phyloP scores from a whole-genome alignment of 352 stramenopile genomes.

The Elongisporangium undulatum region DNA sequence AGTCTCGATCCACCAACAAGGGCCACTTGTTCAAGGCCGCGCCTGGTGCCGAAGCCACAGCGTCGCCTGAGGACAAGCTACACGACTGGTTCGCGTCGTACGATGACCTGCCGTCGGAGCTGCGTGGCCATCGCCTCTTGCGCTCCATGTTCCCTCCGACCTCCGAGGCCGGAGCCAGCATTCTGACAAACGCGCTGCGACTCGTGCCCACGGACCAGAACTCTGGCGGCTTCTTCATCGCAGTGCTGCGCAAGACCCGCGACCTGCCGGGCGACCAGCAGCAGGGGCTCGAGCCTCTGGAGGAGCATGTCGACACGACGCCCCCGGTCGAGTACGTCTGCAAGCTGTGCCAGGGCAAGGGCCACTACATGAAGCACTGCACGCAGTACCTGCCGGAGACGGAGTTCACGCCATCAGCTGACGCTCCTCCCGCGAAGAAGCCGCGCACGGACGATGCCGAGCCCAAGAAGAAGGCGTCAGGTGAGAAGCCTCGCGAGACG shows the following conservation, averaged over 20 bases:
- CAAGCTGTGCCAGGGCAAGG: constrained; percentile 61
- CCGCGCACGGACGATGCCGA: constrained; percentile 19
- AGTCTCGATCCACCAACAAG: constrained; percentile 84
- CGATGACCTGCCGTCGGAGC: constrained; percentile 45
- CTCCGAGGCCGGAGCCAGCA: constrained; percentile 9
- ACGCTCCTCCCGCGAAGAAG: constrained; percentile 51
- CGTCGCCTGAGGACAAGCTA: constrained; percentile 17
- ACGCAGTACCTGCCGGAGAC: constrained; percentile 45
- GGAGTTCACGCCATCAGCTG: constrained; percentile 21
- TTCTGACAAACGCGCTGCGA: constrained; percentile 90
- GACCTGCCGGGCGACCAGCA: constrained; percentile 58
- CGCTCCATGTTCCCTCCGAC: constrained; percentile 85
- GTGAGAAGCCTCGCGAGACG: constrained; percentile 55
- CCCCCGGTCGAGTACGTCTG: constrained; percentile 67
- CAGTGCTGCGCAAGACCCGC: constrained; percentile 88
- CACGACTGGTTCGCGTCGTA: constrained; percentile 80
- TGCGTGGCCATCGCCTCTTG: constrained; percentile 59
- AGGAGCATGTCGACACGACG: constrained; percentile 38
- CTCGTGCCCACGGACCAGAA: constrained; percentile 98
- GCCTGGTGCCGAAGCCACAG: constrained; percentile 5
- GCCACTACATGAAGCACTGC: constrained; percentile 79
- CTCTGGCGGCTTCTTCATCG: constrained; percentile 98
- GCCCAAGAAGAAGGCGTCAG: constrained; percentile 13
- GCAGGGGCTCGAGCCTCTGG: constrained; percentile 31
- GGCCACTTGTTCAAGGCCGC: constrained; percentile 56